A percentile compares a stretch with the other conserved stretches of the same genome.
Evolutionary conservation across 202 grass and related monocot genomes (phyloP).

Genomic region (Hordeum pubiflorum): DNA sequence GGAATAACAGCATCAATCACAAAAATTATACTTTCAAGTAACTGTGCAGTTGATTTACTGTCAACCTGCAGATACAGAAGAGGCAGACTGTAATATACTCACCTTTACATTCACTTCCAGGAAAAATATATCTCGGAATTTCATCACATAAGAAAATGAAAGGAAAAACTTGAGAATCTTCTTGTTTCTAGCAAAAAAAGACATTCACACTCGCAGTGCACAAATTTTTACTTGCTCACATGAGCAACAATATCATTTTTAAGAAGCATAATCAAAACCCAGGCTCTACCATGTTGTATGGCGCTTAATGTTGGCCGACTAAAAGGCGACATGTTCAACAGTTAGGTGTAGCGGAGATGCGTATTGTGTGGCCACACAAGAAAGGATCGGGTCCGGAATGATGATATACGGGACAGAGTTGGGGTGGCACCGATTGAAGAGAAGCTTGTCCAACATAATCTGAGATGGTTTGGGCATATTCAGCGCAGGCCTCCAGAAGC

Average conservation of each 20-base stretch:
- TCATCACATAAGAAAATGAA: background rate
- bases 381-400: too few species aligned
- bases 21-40: conserved; percentile 98
- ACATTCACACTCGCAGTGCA: background rate
- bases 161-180: background rate
- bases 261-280: background rate
- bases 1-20: conserved; percentile 93
- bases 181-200: conserved; percentile 12
- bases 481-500: too few species aligned
- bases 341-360: too few species aligned
- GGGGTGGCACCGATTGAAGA: too few species aligned
- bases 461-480: too few species aligned
- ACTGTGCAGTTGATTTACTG: conserved; percentile 72
- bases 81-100: background rate
- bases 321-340: too few species aligned
- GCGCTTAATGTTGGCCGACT: too few species aligned
- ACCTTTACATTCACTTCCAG: conserved; percentile 5
- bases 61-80: conserved; percentile 55
- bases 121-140: background rate
- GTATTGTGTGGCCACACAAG: too few species aligned
- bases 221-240: background rate
- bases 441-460: too few species aligned
- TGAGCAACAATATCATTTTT: background rate
- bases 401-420: too few species aligned
- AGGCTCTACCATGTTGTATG: background rate